Evolutionary conservation across 805 yeast species (phyloP).

Genomic region (Allodekkera sacchari): DNA sequence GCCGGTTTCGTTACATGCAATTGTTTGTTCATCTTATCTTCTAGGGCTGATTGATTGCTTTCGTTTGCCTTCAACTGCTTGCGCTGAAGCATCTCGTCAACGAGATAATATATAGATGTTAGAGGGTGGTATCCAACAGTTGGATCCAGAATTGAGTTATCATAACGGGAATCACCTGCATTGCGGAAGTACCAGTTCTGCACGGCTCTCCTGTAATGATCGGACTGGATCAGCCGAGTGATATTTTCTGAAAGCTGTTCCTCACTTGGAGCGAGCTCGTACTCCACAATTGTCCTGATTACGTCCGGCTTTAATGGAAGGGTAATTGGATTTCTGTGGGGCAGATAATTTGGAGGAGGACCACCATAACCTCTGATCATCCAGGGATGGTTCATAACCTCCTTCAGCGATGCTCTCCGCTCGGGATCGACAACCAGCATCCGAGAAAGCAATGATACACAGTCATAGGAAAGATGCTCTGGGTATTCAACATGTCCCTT

Average conservation of each 20-base stretch:
- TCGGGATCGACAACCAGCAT: slow-evolving; percentile 90
- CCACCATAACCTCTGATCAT: slow-evolving; percentile 81
- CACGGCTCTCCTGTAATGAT: slow-evolving; percentile 54
- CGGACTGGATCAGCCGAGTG: slow-evolving; percentile 48
- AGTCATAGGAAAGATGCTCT: slow-evolving; percentile 65
- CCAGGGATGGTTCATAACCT: slow-evolving; percentile 89
- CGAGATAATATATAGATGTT: slow-evolving; percentile 77
- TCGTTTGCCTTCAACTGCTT: slow-evolving; percentile 49
- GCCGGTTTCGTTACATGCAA: no score
- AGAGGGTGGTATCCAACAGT: slow-evolving; percentile 84
- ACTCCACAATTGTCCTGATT: slow-evolving; percentile 62
- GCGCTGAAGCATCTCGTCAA: slow-evolving; percentile 73
- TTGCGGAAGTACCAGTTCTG: slow-evolving; percentile 49
- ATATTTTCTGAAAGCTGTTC: slow-evolving; percentile 51
- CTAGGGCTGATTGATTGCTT: slow-evolving; percentile 17
- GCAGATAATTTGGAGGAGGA: slow-evolving; percentile 62
- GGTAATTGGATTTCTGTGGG: slow-evolving; percentile 66
- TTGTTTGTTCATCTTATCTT: no score
- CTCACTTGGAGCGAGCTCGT: slow-evolving; percentile 64
- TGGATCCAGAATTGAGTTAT: slow-evolving; percentile 51
- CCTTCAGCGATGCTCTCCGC: slow-evolving; percentile 69
- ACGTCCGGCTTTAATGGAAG: slow-evolving; percentile 62
- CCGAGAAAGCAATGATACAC: slow-evolving; percentile 67
- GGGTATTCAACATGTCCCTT: slow-evolving; percentile 92
- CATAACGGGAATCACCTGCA: slow-evolving; percentile 17